Percentiles rank a stretch among this genome's conserved stretches.
Conservation (phyloP, 306 rosid species). For the Vicia sativa region DNA sequence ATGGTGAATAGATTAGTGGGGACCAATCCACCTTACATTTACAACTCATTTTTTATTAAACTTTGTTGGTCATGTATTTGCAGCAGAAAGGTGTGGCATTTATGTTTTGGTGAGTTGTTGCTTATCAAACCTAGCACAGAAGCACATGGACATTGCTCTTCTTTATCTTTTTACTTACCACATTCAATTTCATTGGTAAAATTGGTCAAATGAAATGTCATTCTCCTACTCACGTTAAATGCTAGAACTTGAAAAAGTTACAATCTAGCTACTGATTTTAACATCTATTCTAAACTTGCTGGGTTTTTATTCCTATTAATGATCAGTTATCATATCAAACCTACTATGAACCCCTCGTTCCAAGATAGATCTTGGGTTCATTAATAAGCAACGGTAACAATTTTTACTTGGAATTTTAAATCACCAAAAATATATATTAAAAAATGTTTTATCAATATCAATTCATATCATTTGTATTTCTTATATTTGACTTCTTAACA, state of each 20-base stretch:
- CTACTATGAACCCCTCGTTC: not conserved
- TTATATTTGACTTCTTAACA: too few relatives aligned
- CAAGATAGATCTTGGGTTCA: slow-evolving; percentile 19
- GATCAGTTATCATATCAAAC: not conserved
- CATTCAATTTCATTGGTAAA: slow-evolving; percentile 9
- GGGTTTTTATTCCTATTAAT: not conserved
- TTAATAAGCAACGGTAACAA: slow-evolving; percentile 6
- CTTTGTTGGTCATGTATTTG: slow-evolving; percentile 28
- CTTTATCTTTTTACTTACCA: slow-evolving; percentile 28
- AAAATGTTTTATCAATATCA: not conserved
- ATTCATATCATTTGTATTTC: too few relatives aligned
- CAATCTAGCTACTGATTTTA: slow-evolving; percentile 35
- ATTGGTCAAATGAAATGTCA: slow-evolving; percentile 37
- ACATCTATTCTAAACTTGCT: not conserved
- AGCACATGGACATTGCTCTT: slow-evolving; percentile 41
- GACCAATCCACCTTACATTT: slow-evolving; percentile 29
- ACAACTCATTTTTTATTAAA: slow-evolving; percentile 38
- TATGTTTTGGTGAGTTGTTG: slow-evolving; percentile 44
- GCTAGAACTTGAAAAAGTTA: slow-evolving; percentile 5
- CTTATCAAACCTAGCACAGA: slow-evolving; percentile 43
- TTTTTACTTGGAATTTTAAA: slow-evolving; percentile 15
- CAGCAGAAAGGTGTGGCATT: slow-evolving; percentile 46
- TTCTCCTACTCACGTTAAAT: slow-evolving; percentile 19
- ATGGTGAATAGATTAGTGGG: slow-evolving; percentile 25
- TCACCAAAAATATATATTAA: not conserved